Base-by-base conservation (phyloP, 805 yeast genomes). In the Suhomyces tanzawaensis region DNA sequence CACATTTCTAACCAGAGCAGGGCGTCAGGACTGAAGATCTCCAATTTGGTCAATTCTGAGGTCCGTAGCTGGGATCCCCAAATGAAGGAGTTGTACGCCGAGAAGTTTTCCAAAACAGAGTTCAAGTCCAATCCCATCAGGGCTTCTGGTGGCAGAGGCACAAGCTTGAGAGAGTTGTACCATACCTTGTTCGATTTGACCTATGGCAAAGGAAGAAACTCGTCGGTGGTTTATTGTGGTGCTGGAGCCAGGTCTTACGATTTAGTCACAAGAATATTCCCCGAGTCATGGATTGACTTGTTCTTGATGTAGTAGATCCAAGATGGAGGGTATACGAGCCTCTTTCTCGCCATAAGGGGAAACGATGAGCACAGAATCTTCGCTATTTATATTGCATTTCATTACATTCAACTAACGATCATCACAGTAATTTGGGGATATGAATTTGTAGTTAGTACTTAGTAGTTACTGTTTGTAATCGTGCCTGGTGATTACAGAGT, bases 221-320 rank as follows among this genome's bases (percentile, higher is more conserved):
- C 68, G 3, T 40, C 63, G 2, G 54, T 64, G 4, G 64, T 65
- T 12, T 69, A 67, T 44, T 69, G 68, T 48, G 74, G 74, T 3
- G 46, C 65, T 1, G 74, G 74, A 3, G 69, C 74, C 3, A 50
- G 71, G 25, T 39, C 58, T 2, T 69, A 69, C 44, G 72, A 64
- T 31, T 44, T 58, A 46, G 37, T 68, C 11, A 31, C 67, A 2
- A 47, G 57, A 27, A 28, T 62, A 7, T 41, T 67, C 4, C 72
- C 74, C 1, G 57, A 53, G 14, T 50, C 55, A 28, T 40, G 64
- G 35, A 33, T 64, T 33, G 61, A 51, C 22, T 49, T 58, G 52
- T 44, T 64, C 8, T 31, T 53, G 23, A 29, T n/a, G n/a, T n/a
- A n/a, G n/a, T n/a, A n/a, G n/a, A n/a, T n/a, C n/a, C n/a, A n/a